A percentile compares a stretch with the other conserved stretches of the same genome.
phyloP scores from a whole-genome alignment of 2,329 filamentous ascomycete species.

The Verticillium klebahnii region DNA sequence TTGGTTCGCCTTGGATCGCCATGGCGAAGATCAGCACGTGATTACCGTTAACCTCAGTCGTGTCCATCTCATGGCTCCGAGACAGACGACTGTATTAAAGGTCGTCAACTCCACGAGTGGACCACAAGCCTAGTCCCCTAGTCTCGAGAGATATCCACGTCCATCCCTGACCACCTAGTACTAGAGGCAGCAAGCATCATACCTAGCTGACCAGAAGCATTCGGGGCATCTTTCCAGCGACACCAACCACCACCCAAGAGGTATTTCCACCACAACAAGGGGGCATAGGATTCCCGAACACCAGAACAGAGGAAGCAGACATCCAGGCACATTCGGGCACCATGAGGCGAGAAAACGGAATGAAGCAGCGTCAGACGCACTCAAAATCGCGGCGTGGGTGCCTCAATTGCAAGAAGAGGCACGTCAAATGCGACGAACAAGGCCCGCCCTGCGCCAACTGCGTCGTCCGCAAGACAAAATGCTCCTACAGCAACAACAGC shows the following conservation, averaged over 20 bases:
- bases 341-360: background rate
- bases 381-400: constrained; percentile 28
- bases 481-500: background rate
- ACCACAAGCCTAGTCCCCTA: too few species aligned
- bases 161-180: too few species aligned
- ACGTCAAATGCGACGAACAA: constrained; percentile 32
- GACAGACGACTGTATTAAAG: background rate
- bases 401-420: constrained; percentile 26
- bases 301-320: too few species aligned
- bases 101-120: background rate
- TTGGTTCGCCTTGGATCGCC: background rate
- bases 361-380: constrained; percentile 21
- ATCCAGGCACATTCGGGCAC: too few species aligned
- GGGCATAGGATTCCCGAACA: too few species aligned
- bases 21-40: background rate
- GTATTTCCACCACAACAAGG: too few species aligned
- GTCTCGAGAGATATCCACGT: too few species aligned
- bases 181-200: too few species aligned
- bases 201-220: too few species aligned
- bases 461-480: constrained; percentile 15
- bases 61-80: background rate
- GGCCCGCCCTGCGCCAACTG: constrained; percentile 30
- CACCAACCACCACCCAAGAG: too few species aligned
- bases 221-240: too few species aligned
- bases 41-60: background rate